These are phyloP conservation scores for Cicer cuneatum DNA, from an alignment of 306 rosid species.

Conservation along the genomic window DNA sequence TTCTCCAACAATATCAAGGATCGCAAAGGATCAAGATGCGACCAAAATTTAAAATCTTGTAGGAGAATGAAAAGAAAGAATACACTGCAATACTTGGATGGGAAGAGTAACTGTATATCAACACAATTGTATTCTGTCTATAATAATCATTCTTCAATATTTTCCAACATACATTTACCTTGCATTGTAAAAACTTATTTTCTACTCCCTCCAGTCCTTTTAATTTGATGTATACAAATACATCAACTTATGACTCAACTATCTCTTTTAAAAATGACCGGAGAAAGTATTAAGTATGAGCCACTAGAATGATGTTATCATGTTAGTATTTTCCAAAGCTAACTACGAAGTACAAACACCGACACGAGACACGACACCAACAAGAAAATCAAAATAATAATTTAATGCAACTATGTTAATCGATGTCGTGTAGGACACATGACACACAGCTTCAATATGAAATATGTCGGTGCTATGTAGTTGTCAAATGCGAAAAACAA, in stretches of 20 bases:
- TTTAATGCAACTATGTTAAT: too few species aligned
- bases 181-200: background rate
- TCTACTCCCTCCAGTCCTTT: too few species aligned
- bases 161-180: background rate
- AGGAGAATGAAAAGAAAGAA: background rate
- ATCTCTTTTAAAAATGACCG: too few species aligned
- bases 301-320: background rate
- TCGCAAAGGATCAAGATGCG: too few species aligned
- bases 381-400: too few species aligned
- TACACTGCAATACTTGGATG: background rate
- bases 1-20: background rate
- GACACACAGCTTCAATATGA: background rate
- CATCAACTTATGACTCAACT: too few species aligned
- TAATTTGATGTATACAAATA: too few species aligned
- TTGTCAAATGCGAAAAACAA: constrained; percentile 21
- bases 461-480: background rate
- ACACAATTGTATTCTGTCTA: background rate
- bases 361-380: too few species aligned
- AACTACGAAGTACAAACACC: too few species aligned
- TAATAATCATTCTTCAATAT: background rate
- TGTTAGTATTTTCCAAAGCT: background rate
- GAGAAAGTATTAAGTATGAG: background rate
- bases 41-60: background rate
- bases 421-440: background rate
- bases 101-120: background rate